Conservation (phyloP, 495 filamentous ascomycete species). For the Wilcoxina mikolae region DNA sequence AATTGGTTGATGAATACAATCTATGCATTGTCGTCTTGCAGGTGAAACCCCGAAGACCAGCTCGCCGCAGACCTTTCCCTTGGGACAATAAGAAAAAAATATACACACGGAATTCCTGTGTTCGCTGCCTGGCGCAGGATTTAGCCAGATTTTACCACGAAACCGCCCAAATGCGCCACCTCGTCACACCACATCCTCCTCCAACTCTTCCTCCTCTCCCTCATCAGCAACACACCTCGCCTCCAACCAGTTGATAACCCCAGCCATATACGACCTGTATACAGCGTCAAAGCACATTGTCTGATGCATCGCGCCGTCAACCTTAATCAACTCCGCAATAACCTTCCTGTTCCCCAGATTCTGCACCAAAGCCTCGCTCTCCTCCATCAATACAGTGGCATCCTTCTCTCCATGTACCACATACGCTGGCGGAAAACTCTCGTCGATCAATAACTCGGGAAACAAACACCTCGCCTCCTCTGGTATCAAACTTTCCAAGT, state of each 20-base stretch:
- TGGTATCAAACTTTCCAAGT: conserved; percentile 5
- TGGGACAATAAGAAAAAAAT: too few species aligned
- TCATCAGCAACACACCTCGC: background rate
- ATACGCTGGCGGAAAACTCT: conserved; percentile 14
- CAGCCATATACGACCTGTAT: background rate
- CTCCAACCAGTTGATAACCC: background rate
- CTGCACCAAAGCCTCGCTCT: conserved; percentile 1
- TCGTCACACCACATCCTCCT: too few species aligned
- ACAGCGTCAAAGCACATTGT: background rate
- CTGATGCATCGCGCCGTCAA: background rate
- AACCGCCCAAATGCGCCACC: too few species aligned
- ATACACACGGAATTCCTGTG: too few species aligned
- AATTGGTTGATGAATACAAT: too few species aligned
- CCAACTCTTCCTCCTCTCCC: conserved; percentile 4
- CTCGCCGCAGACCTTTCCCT: too few species aligned
- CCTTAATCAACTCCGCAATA: background rate
- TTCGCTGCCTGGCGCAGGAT: too few species aligned
- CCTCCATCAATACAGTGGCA: conserved; percentile 11
- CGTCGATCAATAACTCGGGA: conserved; percentile 14
- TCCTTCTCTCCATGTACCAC: conserved; percentile 19
- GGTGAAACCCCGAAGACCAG: too few species aligned
- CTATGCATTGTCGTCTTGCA: too few species aligned
- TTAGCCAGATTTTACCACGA: too few species aligned
- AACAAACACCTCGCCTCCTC: conserved; percentile 11
- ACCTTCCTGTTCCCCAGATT: background rate